Conservation (phyloP, 2,329 filamentous ascomycete species). For the Tolypocladium guangdongense region DNA sequence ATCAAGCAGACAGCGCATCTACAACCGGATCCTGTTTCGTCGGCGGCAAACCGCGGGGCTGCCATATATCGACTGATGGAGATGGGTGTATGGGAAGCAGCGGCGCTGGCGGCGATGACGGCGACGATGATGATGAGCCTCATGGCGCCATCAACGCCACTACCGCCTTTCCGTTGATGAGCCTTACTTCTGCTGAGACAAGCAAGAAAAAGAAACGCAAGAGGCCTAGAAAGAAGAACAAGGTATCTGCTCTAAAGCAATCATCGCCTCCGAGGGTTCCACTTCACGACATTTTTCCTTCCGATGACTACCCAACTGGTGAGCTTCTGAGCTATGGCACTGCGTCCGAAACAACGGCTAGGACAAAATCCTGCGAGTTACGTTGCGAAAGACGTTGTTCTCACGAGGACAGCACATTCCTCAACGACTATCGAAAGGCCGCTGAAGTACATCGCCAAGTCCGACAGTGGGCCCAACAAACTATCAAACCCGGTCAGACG, state of each 20-base stretch:
- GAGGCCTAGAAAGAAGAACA: conserved; percentile 17
- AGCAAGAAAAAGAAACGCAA: conserved; percentile 15
- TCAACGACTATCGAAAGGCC: conserved; percentile 70
- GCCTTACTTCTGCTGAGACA: background rate
- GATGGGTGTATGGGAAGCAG: conserved; percentile 25
- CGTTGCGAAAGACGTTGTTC: conserved; percentile 8
- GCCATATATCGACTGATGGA: conserved; percentile 28
- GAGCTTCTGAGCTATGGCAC: conserved; percentile 14
- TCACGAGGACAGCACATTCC: conserved; percentile 56
- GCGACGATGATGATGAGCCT: conserved; percentile 15
- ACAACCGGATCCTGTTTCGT: conserved; percentile 9
- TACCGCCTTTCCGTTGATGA: conserved; percentile 10
- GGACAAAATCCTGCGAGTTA: background rate
- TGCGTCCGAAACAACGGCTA: background rate
- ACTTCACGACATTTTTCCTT: conserved; percentile 17
- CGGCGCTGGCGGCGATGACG: conserved; percentile 17
- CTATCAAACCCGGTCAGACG: conserved; percentile 69
- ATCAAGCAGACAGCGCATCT: conserved; percentile 7
- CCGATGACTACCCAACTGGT: conserved; percentile 16
- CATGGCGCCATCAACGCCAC: conserved; percentile 4
- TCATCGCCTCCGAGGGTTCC: conserved; percentile 22
- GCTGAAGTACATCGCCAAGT: conserved; percentile 81
- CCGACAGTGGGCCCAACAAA: conserved; percentile 70
- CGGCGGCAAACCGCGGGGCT: conserved; percentile 30
- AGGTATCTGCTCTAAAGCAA: conserved; percentile 12